Evolutionary conservation across 2,329 filamentous ascomycete genomes (phyloP).

Genomic region (Epicoccum nigrum): DNA sequence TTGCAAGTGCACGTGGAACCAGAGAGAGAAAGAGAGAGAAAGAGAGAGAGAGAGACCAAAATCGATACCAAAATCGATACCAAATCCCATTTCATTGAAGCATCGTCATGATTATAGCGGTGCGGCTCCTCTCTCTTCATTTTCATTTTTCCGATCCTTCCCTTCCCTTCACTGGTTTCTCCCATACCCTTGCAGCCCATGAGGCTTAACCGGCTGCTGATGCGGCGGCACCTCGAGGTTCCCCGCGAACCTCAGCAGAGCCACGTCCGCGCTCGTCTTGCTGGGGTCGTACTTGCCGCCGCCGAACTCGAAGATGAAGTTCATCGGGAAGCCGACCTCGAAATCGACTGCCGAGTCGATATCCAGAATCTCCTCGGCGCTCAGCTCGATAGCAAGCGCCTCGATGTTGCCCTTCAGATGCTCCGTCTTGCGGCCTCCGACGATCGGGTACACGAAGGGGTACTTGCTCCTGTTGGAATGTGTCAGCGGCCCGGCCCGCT

Average conservation of each 20-base stretch:
- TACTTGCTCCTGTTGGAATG: constrained; percentile 55
- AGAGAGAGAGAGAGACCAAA: too few species aligned
- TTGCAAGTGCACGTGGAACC: background rate
- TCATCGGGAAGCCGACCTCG: constrained; percentile 62
- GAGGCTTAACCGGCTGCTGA: constrained; percentile 36
- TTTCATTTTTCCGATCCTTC: background rate
- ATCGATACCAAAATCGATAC: too few species aligned
- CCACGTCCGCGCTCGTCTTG: constrained; percentile 39
- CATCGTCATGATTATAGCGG: too few species aligned
- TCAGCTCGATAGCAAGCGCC: constrained; percentile 58
- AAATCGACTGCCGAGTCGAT: constrained; percentile 61
- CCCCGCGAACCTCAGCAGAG: constrained; percentile 36
- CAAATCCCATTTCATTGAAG: too few species aligned
- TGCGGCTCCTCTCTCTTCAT: background rate
- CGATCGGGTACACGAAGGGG: constrained; percentile 75
- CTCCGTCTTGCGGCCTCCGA: constrained; percentile 74
- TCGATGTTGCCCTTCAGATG: constrained; percentile 71
- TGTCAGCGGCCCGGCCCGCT: background rate
- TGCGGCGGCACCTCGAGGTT: constrained; percentile 35
- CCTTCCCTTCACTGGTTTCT: constrained; percentile 7
- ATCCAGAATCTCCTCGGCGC: constrained; percentile 59
- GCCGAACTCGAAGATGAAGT: constrained; percentile 48
- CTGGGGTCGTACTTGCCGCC: constrained; percentile 34
- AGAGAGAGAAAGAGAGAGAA: constrained; percentile 31
- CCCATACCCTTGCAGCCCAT: constrained; percentile 27